These are phyloP conservation scores for Colletotrichum sansevieriae DNA, from an alignment of 2,329 filamentous ascomycete species.

Conservation along the genomic window DNA sequence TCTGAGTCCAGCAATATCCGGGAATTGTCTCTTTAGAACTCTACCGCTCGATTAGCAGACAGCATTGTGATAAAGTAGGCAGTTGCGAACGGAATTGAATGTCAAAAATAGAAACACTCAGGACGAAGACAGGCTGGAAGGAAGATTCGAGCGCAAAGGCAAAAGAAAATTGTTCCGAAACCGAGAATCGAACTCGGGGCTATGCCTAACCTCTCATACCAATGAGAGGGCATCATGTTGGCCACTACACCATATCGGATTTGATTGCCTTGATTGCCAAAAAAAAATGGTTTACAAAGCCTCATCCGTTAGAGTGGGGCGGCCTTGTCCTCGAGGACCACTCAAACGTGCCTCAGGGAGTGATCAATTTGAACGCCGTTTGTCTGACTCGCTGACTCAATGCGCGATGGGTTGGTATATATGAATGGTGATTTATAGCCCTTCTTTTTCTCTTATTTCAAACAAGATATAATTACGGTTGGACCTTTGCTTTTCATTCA, in stretches of 20 bases:
- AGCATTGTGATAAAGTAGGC: too few relatives aligned
- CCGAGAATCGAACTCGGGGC: slow-evolving; percentile 38
- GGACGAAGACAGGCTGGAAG: not conserved
- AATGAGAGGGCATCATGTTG: slow-evolving; percentile 36
- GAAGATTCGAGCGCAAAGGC: not conserved
- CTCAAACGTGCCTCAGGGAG: too few relatives aligned
- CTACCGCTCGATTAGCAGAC: too few relatives aligned
- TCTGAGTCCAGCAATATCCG: not conserved
- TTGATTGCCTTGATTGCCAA: not conserved
- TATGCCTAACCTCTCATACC: slow-evolving; percentile 20
- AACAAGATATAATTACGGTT: too few relatives aligned
- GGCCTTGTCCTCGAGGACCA: not conserved
- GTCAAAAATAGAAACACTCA: too few relatives aligned
- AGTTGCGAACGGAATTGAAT: too few relatives aligned
- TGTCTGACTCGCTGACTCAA: not conserved
- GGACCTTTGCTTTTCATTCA: too few relatives aligned
- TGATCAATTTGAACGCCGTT: not conserved
- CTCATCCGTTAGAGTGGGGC: not conserved
- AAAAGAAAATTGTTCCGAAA: slow-evolving; percentile 22
- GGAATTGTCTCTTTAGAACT: too few relatives aligned
- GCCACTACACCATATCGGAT: slow-evolving; percentile 39
- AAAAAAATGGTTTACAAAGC: fast-evolving
- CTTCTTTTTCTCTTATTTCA: too few relatives aligned
- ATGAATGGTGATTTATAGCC: too few relatives aligned
- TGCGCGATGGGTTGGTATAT: too few relatives aligned